Base-by-base conservation (phyloP, 164 flowering plant genomes). In the Taxillus chinensis region DNA sequence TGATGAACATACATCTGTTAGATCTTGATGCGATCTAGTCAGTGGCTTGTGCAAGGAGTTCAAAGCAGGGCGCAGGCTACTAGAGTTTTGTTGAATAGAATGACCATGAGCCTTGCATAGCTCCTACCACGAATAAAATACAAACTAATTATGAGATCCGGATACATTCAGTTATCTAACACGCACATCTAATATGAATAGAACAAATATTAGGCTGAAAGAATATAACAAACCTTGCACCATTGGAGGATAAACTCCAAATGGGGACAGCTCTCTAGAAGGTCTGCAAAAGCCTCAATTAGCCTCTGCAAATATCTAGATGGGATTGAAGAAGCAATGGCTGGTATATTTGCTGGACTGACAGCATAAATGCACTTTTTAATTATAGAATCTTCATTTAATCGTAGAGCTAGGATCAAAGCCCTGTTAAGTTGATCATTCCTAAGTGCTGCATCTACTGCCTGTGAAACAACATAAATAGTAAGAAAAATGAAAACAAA, bases 1-100 rank as follows among this genome's bases (percentile, higher is more conserved):
- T 40, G 95, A 82, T 41, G 97, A 87, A 77, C 99, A 93, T 37
- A 83, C 85, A 66, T 90, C 96, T 6, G 92, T 83, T 69, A 93
- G 74, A 77, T 93, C 99, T 68, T 86, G 93, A 73, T 90, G 97
- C 43, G 75, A 69, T 70, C 85, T 81, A 15, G 90, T 85, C 12
- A 89, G 80, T 39, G 92, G 78, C 77, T 85, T 89, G 77, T 90
- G 90, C 77, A 90, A 76, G 39, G 97, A 88, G 76, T 87, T 88
- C 46, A 90, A 70, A 57, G 90, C 73, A 39, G 98, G 96, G 60
- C 85, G 95, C 68, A 88, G 69, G 58, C 74, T 83, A 70, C 90
- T 84, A 8, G 80, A 88, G 49, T 86, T 86, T 61, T 84, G 89
- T 68, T 85, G 85, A 73, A 93, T 90, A 12, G 77, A 64, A 58